Conservation (phyloP, 371 early-diverging fungal genomes). For the Rhizopus stolonifer region DNA sequence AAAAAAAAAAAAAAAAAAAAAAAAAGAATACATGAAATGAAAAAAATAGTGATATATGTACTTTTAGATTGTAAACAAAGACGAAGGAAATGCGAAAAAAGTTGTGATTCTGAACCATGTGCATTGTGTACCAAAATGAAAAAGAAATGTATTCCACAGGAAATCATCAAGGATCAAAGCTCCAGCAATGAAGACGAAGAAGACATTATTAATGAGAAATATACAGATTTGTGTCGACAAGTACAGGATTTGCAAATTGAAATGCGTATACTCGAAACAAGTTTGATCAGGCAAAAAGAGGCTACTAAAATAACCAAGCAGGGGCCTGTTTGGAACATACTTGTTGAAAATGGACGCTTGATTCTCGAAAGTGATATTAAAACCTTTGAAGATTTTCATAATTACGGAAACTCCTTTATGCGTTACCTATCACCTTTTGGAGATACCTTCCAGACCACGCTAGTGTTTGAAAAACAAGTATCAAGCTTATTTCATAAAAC, state of each 20-base stretch:
- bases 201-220: not conserved
- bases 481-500: constrained; percentile 11
- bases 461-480: constrained; percentile 4
- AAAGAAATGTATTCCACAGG: constrained; percentile 12
- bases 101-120: constrained; percentile 9
- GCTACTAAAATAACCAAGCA: not conserved
- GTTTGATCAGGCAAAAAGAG: constrained; percentile 4
- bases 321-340: constrained; percentile 15
- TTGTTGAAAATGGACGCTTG: constrained; percentile 2
- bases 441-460: constrained; percentile 3
- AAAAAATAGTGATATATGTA: too few relatives aligned
- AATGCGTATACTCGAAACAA: constrained; percentile 3
- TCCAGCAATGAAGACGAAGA: constrained; percentile 7
- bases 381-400: constrained; percentile 9
- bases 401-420: constrained; percentile 10
- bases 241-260: constrained; percentile 7
- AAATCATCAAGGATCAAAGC: not conserved
- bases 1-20: too few relatives aligned
- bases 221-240: constrained; percentile 13
- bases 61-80: constrained; percentile 27
- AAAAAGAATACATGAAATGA: too few relatives aligned
- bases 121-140: constrained; percentile 15
- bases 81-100: constrained; percentile 22
- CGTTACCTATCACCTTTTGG: constrained; percentile 26
- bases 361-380: constrained; percentile 7